Evolutionary conservation across 257 asterid genomes (phyloP).

Genomic region (Schizonepeta tenuifolia): DNA sequence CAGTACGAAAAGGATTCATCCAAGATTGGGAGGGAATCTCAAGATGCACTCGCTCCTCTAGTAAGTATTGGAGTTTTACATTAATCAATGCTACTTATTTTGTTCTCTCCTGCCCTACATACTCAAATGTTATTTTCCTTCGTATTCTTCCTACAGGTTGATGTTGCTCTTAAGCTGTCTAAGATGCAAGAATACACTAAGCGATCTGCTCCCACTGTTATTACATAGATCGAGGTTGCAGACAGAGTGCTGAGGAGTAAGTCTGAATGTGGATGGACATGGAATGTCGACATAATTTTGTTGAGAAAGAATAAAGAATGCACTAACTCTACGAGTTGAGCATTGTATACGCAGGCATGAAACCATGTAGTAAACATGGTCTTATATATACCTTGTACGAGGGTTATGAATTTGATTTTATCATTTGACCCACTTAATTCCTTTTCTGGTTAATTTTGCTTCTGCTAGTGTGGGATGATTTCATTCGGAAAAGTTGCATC

Average conservation of each 20-base stretch:
- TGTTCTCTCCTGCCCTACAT: neutral
- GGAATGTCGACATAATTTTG: constrained; percentile 30
- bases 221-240: constrained; percentile 54
- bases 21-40: constrained; percentile 83
- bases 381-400: neutral
- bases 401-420: constrained; percentile 9
- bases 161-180: constrained; percentile 90
- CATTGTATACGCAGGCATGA: constrained; percentile 27
- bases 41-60: constrained; percentile 89
- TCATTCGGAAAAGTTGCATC: no score
- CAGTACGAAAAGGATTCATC: constrained; percentile 88
- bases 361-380: constrained; percentile 13
- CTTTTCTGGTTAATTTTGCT: neutral
- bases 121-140: neutral
- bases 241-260: constrained; percentile 9
- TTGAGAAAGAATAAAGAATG: constrained; percentile 35
- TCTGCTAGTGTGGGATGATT: no score
- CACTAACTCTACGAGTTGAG: constrained; percentile 21
- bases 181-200: constrained; percentile 91
- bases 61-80: constrained; percentile 39
- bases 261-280: constrained; percentile 26
- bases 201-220: constrained; percentile 91
- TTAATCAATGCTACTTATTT: neutral
- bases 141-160: constrained; percentile 54
- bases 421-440: neutral